Conservation (phyloP, 108 stramenopile species). For the Fragilaria crotonensis region DNA sequence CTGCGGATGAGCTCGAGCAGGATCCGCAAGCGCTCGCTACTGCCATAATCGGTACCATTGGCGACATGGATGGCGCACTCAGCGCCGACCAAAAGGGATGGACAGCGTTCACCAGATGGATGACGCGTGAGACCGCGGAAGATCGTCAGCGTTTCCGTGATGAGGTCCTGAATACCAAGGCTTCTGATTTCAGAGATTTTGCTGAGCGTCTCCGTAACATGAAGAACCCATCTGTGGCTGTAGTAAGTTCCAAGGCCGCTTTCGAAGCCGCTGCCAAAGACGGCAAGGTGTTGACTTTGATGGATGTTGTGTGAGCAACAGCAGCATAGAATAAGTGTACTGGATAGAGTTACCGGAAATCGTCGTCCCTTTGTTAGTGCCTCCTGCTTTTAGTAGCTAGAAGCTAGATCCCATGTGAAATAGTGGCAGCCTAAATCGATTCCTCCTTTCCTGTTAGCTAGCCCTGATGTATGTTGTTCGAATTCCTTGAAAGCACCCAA, state of each 20-base stretch:
- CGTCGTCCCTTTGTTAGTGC: too few species aligned
- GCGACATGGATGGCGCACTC: constrained; percentile 92
- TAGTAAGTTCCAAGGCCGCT: constrained; percentile 82
- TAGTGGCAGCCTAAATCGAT: too few species aligned
- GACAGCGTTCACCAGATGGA: constrained; percentile 67
- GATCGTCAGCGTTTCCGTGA: constrained; percentile 81
- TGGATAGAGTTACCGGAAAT: too few species aligned
- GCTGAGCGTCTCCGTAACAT: constrained; percentile 73
- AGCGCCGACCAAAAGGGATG: constrained; percentile 84
- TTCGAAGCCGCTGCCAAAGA: constrained; percentile 79
- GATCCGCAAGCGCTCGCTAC: constrained; percentile 76
- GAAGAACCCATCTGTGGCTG: constrained; percentile 77
- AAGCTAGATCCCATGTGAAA: too few species aligned
- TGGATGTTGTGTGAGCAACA: constrained; percentile 43
- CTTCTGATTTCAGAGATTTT: constrained; percentile 84
- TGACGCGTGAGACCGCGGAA: constrained; percentile 75
- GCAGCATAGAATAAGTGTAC: too few species aligned
- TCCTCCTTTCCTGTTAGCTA: too few species aligned
- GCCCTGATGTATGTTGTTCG: too few species aligned
- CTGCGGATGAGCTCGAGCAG: constrained; percentile 70
- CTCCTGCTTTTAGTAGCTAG: too few species aligned
- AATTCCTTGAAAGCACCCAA: too few species aligned
- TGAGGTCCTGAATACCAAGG: constrained; percentile 81
- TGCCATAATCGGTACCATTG: constrained; percentile 88
- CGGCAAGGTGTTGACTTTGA: constrained; percentile 62